Conservation (phyloP, 768 basidiomycete genomes). For the Podaxis carcinomalis region DNA sequence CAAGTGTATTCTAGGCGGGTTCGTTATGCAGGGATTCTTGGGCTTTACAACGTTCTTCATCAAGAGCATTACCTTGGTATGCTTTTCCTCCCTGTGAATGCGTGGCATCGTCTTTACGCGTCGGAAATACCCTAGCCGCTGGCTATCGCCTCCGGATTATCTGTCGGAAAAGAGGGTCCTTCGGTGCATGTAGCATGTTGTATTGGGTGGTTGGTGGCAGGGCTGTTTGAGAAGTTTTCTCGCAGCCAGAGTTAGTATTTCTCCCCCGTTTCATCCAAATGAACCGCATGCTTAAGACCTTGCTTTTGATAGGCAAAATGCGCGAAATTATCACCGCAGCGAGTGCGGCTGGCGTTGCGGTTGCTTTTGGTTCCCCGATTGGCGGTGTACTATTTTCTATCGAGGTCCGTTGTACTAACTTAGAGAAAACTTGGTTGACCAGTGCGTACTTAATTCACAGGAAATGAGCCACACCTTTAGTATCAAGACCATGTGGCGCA, state of each 20-base stretch:
- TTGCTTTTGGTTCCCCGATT: slow-evolving; percentile 97
- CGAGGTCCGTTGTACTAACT: slow-evolving; percentile 50
- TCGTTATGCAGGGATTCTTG: slow-evolving; percentile 94
- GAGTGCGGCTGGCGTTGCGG: slow-evolving; percentile 96
- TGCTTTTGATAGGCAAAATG: slow-evolving; percentile 53
- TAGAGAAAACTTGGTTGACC: neutral
- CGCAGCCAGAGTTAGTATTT: slow-evolving; percentile 74
- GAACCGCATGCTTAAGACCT: slow-evolving; percentile 14
- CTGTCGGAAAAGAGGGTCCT: slow-evolving; percentile 97
- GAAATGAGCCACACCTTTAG: slow-evolving; percentile 99
- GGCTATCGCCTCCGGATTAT: slow-evolving; percentile 94
- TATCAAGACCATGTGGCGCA: slow-evolving; percentile 98
- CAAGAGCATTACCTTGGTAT: slow-evolving; percentile 89
- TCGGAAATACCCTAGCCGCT: slow-evolving; percentile 61
- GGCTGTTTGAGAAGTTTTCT: slow-evolving; percentile 75
- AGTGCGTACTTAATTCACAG: slow-evolving; percentile 31
- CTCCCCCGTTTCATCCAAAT: neutral
- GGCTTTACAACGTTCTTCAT: slow-evolving; percentile 87
- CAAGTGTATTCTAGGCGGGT: slow-evolving; percentile 95
- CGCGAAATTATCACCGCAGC: slow-evolving; percentile 92
- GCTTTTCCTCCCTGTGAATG: slow-evolving; percentile 18
- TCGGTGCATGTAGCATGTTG: slow-evolving; percentile 97
- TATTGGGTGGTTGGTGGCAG: slow-evolving; percentile 86
- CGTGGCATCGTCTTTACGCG: slow-evolving; percentile 4
- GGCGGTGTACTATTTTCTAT: slow-evolving; percentile 98